A percentile compares a stretch with the other conserved stretches of the same genome.
Conservation (phyloP, 192 early-diverging fungal genomes). For the Dissophora globulifera region DNA sequence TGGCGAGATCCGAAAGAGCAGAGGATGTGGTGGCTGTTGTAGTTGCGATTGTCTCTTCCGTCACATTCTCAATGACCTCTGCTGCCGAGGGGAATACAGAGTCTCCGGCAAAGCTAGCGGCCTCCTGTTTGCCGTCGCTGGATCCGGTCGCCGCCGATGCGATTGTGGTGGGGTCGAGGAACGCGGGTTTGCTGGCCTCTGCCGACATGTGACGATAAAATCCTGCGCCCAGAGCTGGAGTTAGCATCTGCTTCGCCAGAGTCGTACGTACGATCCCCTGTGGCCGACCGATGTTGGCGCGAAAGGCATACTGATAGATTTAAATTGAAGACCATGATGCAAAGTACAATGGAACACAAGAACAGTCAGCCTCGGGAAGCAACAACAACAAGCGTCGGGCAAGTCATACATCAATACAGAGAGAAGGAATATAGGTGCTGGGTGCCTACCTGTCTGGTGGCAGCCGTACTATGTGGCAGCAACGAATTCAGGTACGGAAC, state of each 20-base stretch:
- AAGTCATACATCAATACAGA: background rate
- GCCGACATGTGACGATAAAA: slow-evolving; percentile 45
- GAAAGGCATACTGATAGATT: slow-evolving; percentile 27
- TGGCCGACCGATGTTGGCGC: slow-evolving; percentile 15
- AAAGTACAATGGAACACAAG: too few species aligned
- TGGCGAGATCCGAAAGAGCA: slow-evolving; percentile 27
- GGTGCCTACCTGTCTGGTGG: slow-evolving; percentile 40
- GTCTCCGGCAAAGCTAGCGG: slow-evolving; percentile 1
- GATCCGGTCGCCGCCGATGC: slow-evolving; percentile 1
- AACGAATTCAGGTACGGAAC: too few species aligned
- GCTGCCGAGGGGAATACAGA: slow-evolving; percentile 34
- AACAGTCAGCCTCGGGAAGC: too few species aligned
- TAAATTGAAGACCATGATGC: too few species aligned
- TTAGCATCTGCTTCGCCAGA: slow-evolving; percentile 16
- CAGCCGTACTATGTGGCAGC: slow-evolving; percentile 35
- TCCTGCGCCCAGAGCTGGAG: slow-evolving; percentile 38
- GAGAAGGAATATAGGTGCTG: background rate
- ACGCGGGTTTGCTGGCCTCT: slow-evolving; percentile 29
- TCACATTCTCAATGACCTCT: slow-evolving; percentile 41
- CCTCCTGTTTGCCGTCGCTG: slow-evolving; percentile 3
- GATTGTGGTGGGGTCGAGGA: slow-evolving; percentile 31
- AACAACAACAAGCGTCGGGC: too few species aligned
- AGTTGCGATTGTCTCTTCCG: slow-evolving; percentile 28
- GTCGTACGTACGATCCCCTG: slow-evolving; percentile 10
- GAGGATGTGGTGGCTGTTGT: slow-evolving; percentile 21